These are phyloP conservation scores for Dioscorea dumetorum DNA, from an alignment of 106 monocot species.

Conservation along the genomic window DNA sequence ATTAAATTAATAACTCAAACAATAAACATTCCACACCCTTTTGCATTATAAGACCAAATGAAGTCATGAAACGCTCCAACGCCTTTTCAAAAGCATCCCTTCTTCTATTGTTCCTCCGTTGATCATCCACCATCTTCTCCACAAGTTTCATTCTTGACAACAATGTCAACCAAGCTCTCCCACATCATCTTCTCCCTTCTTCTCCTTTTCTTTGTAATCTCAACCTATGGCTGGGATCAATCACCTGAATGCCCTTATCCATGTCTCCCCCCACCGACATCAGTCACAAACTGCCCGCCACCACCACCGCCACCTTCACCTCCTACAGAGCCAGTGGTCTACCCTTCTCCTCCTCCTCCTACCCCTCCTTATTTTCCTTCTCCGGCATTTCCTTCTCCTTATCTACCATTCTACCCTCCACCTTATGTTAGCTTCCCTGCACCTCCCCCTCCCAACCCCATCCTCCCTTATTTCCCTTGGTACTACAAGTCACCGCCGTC, in stretches of 20 bases:
- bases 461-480: conserved; percentile 64
- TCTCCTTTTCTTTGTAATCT: conserved; percentile 7
- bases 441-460: conserved; percentile 65
- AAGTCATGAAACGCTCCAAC: not conserved
- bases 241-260: conserved; percentile 46
- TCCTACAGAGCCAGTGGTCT: not conserved
- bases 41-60: conserved; percentile 1
- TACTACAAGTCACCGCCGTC: conserved; percentile 44
- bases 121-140: too few species aligned
- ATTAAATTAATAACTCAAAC: too few species aligned
- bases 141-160: not conserved
- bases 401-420: conserved; percentile 29
- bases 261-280: conserved; percentile 36
- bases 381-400: conserved; percentile 26
- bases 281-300: conserved; percentile 20
- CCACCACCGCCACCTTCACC: conserved; percentile 34
- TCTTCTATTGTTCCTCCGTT: not conserved
- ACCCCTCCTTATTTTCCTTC: not conserved
- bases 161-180: conserved; percentile 3
- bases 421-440: conserved; percentile 22
- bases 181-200: conserved; percentile 2
- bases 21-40: not conserved
- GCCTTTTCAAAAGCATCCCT: not conserved
- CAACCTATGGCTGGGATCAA: conserved; percentile 12
- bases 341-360: conserved; percentile 5